Base-by-base conservation (phyloP, 768 basidiomycete species). In the Suillus sp. region DNA sequence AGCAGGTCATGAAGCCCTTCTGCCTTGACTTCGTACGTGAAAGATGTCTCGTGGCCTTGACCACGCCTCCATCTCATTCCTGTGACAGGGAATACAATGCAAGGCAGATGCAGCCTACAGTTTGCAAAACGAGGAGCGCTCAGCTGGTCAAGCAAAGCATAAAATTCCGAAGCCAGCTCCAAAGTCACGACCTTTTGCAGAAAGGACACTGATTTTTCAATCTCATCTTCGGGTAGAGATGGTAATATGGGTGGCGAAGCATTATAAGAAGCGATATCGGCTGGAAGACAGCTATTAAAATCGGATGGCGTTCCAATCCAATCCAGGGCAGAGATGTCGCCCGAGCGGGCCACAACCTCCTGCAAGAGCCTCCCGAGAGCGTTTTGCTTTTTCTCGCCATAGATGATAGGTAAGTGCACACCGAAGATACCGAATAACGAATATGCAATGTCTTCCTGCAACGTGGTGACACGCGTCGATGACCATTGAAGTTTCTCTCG, bases 391-490 rank as follows among this genome's bases (percentile, higher is more conserved):
- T 48, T 48, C 47, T 48, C 47, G 14, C 48, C 14, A 50, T 50
- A 50, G 3, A 25, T 48, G 13, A 48, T 7, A 27, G 25, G 59
- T 10, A 68, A 20, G 25, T 59, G 22, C 16, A 59, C 38, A 20
- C 20, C 38, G 13, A 68, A 63, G 4, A 68, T 35, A 5, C 62
- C 62, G n/a, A 68, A 32, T 20, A 68, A 43, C 3, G 60, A 64
- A 35, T 68, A 66, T 35, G 62, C 59, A 14, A 32, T 61, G 37
- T 68, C 67, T 59, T 67, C 66, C 16, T 56, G 55, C 32, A 56
- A 40, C 6, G 32, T 56, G 25, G 38, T 64, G 63, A 38, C 25
- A 7, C 63, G 62, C 10, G 45, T 40, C 9, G 38, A 64, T 4
- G 34, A n/a, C 55, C 55, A 40, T 14, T 32, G 55, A 40, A 40